Evolutionary conservation across 2,329 filamentous ascomycete genomes (phyloP).

Genomic region (Pseudogymnoascus sp.): DNA sequence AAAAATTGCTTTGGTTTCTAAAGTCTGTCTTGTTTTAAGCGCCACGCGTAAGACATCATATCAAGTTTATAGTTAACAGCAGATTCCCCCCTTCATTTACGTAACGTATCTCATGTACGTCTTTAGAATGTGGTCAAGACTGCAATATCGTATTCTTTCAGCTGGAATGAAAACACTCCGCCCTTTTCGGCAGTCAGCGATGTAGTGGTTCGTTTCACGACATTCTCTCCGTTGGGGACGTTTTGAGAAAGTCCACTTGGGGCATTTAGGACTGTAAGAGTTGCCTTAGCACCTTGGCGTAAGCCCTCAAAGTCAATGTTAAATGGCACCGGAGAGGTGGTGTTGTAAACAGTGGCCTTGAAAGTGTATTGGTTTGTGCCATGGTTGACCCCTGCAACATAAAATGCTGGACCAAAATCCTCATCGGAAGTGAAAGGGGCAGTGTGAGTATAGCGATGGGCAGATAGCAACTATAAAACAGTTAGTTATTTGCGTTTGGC

Average conservation of each 20-base stretch:
- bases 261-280: conserved; percentile 40
- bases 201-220: conserved; percentile 13
- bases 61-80: neutral
- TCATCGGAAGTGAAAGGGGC: conserved; percentile 35
- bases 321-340: conserved; percentile 40
- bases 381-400: conserved; percentile 41
- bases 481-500: conserved; percentile 2
- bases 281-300: conserved; percentile 31
- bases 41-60: neutral
- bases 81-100: neutral
- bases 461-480: conserved; percentile 35
- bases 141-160: conserved; percentile 20
- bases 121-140: conserved; percentile 19
- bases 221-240: conserved; percentile 11
- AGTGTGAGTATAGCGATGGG: conserved; percentile 39
- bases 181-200: conserved; percentile 13
- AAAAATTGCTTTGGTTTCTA: conserved; percentile 39
- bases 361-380: conserved; percentile 37
- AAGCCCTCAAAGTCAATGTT: conserved; percentile 39
- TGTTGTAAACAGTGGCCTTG: conserved; percentile 48
- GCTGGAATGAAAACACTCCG: conserved; percentile 18
- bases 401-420: conserved; percentile 40
- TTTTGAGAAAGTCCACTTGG: conserved; percentile 17
- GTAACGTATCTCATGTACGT: neutral
- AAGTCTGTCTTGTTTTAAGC: neutral